Base-by-base conservation (phyloP, 345 rosid species). In the Balakata baccata region DNA sequence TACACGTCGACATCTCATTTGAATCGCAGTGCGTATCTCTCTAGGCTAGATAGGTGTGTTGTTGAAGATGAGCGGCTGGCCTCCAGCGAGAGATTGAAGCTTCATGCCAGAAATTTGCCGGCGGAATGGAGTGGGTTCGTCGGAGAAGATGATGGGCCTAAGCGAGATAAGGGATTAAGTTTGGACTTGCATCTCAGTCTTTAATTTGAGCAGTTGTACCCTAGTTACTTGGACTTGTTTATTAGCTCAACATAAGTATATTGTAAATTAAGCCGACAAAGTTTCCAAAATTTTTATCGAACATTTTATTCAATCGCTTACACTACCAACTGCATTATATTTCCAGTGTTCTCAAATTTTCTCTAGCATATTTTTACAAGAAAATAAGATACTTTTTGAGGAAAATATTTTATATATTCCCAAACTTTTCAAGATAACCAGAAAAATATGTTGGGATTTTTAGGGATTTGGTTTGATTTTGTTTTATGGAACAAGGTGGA, bases 101-200 rank as follows among this genome's bases (percentile, higher is more conserved):
- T 70, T 14, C 64, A 16, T 41, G 51, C 39, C 1, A 47, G 45
- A 47, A 58, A 14, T 53, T 63, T 16, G 47, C 70, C 65, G 23
- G 75, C 13, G 58, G n/a, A 17, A 49, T 66, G 77, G 64, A 43
- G 69, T 43, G 78, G 53, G 11, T 50, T 76, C 7, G 41, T 11
- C 7, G 57, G 74, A 37, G 74, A 70, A n/a, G 79, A 76, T 43
- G 37, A n/a, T 7, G 69, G 61, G 60, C 5, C 20, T 8, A 22
- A 53, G 14, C n/a, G 14, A 41, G 65, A 70, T 6, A 53, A 70
- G 39, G 74, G 74, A 43, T 60, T 69, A 47, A 74, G 79, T 46
- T 46, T 76, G 70, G 75, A 76, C 52, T 70, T 76, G 79, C 79
- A 70, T 76, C 38, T 76, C 25, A 39, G 74, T 25, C 34, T 54